phyloP scores from a whole-genome alignment of 257 asterid species.

The Nicotiana paniculata region DNA sequence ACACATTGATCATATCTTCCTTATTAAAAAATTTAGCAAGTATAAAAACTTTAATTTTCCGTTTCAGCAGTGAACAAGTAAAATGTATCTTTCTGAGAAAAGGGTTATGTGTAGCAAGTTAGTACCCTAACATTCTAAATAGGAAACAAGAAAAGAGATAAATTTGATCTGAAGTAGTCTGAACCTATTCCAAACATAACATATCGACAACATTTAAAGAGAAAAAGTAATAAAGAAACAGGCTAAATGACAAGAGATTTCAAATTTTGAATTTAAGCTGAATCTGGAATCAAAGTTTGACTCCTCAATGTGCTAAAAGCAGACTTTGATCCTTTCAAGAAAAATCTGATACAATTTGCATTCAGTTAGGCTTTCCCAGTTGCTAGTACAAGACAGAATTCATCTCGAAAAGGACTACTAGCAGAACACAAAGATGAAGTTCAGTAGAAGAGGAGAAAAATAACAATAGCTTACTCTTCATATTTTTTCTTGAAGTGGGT shows the following conservation, averaged over 20 bases:
- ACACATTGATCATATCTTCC: neutral
- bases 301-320: neutral
- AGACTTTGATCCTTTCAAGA: neutral
- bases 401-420: neutral
- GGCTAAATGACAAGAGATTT: neutral
- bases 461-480: constrained; percentile 65
- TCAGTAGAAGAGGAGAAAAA: neutral
- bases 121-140: neutral
- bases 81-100: neutral
- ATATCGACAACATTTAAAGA: neutral
- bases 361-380: neutral
- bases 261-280: neutral
- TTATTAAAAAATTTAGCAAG: neutral
- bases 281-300: neutral
- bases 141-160: neutral
- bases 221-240: neutral
- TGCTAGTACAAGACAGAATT: neutral
- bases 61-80: neutral
- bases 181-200: neutral
- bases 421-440: neutral
- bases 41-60: neutral
- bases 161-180: neutral
- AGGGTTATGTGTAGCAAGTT: neutral
- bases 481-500: constrained; percentile 89
- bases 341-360: neutral